Percentiles rank a stretch among this genome's conserved stretches.
Evolutionary conservation across 371 early-diverging fungal genomes (phyloP).

Genomic region (Rhizomucor pusillus): DNA sequence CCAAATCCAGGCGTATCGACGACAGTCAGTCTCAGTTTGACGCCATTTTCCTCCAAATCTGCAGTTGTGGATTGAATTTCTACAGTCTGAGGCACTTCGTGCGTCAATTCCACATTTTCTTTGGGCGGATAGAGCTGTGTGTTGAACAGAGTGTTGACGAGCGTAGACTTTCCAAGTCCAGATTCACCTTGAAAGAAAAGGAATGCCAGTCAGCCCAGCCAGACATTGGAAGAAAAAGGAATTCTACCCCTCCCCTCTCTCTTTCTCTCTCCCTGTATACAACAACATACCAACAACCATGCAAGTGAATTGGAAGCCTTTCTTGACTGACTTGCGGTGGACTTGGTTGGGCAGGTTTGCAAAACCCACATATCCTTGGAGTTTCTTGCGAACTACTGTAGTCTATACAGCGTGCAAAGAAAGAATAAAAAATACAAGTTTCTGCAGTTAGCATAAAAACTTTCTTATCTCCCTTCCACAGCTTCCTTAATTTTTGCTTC

Average conservation of each 20-base stretch:
- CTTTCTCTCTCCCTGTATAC: not conserved
- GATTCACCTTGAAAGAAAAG: slow-evolving; percentile 91
- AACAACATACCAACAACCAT: slow-evolving; percentile 93
- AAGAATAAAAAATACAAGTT: too few species aligned
- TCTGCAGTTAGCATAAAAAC: too few species aligned
- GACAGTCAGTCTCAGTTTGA: slow-evolving; percentile 90
- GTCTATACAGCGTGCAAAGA: slow-evolving; percentile 28
- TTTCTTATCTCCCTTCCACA: too few species aligned
- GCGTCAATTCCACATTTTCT: slow-evolving; percentile 76
- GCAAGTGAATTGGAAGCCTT: slow-evolving; percentile 97
- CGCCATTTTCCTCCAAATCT: slow-evolving; percentile 83
- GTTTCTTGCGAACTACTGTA: slow-evolving; percentile 67
- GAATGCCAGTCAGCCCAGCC: too few species aligned
- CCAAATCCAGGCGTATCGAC: slow-evolving; percentile 96
- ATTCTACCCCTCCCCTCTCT: too few species aligned
- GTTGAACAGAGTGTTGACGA: slow-evolving; percentile 98
- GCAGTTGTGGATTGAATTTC: slow-evolving; percentile 92
- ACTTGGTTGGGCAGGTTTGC: slow-evolving; percentile 98
- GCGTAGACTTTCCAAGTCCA: slow-evolving; percentile 98
- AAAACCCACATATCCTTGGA: slow-evolving; percentile 96
- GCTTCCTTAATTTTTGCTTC: too few species aligned
- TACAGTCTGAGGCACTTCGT: slow-evolving; percentile 89
- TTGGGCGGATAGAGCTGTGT: slow-evolving; percentile 86
- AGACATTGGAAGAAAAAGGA: too few species aligned
- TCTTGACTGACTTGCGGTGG: slow-evolving; percentile 96